phyloP scores from a whole-genome alignment of 2,329 filamentous ascomycete species.

The Colletotrichum euphorbiae region DNA sequence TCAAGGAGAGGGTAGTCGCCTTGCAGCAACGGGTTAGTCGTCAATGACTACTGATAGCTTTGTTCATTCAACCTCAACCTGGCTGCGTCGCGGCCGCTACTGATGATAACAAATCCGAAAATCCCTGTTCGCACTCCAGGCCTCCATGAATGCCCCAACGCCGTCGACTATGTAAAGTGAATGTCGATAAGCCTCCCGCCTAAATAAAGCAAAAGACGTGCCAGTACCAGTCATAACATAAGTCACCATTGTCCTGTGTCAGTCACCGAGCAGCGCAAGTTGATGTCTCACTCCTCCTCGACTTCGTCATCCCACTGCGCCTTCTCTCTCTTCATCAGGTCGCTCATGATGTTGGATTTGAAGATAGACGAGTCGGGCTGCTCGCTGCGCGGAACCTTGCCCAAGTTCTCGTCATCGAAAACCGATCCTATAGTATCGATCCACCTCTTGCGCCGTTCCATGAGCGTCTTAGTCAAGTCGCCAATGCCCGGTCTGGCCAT shows the following conservation, averaged over 20 bases:
- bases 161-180: conserved; percentile 17
- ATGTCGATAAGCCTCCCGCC: conserved; percentile 8
- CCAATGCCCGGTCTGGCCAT: conserved; percentile 85
- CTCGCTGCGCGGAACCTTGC: conserved; percentile 73
- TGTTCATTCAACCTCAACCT: conserved; percentile 1
- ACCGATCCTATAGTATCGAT: conserved; percentile 91
- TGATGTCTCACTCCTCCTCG: conserved; percentile 66
- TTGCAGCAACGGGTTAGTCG: neutral
- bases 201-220: conserved; percentile 13
- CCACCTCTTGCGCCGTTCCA: conserved; percentile 92
- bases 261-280: neutral
- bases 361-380: conserved; percentile 80
- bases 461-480: conserved; percentile 88
- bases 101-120: neutral
- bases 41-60: conserved; percentile 7
- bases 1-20: too few species aligned
- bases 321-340: conserved; percentile 79
- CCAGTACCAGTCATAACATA: conserved; percentile 25
- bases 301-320: conserved; percentile 86
- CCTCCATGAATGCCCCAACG: conserved; percentile 29
- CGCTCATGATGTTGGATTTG: conserved; percentile 76
- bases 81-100: neutral
- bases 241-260: neutral
- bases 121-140: conserved; percentile 15
- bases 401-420: conserved; percentile 84